phyloP scores from a whole-genome alignment of 75 land plant genomes.

The Picea sitchensis region DNA sequence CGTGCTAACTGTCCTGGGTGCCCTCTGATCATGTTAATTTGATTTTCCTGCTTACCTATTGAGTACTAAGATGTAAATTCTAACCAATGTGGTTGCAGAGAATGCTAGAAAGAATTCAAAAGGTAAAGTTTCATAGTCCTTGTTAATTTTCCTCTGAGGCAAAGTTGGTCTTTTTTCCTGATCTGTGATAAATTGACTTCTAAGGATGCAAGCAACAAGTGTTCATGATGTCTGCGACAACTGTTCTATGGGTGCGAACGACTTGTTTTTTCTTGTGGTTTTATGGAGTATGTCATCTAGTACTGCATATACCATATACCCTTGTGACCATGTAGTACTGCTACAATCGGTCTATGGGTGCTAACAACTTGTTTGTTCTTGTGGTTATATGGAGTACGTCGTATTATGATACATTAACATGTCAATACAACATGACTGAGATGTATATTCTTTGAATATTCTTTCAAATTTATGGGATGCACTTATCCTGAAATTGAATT shows the following conservation, averaged over 20 bases:
- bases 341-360: not conserved
- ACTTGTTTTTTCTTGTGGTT: not conserved
- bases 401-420: no score
- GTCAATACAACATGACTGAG: no score
- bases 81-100: not conserved
- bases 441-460: no score
- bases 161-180: not conserved
- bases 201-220: not conserved
- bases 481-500: not conserved
- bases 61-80: not conserved
- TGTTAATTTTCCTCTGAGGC: not conserved
- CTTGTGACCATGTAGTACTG: no score
- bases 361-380: not conserved
- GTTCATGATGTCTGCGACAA: not conserved
- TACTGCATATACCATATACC: no score
- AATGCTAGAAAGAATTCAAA: not conserved
- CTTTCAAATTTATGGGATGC: no score
- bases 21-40: not conserved
- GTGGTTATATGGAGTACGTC: not conserved
- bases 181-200: not conserved
- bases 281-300: not conserved
- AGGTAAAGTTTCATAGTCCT: not conserved
- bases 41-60: not conserved
- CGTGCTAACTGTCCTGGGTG: not conserved
- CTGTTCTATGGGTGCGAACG: not conserved